A percentile compares a stretch with the other conserved stretches of the same genome.
Evolutionary conservation across 73 alveolate genomes (phyloP).

Genomic region (Effrenium voratum): DNA sequence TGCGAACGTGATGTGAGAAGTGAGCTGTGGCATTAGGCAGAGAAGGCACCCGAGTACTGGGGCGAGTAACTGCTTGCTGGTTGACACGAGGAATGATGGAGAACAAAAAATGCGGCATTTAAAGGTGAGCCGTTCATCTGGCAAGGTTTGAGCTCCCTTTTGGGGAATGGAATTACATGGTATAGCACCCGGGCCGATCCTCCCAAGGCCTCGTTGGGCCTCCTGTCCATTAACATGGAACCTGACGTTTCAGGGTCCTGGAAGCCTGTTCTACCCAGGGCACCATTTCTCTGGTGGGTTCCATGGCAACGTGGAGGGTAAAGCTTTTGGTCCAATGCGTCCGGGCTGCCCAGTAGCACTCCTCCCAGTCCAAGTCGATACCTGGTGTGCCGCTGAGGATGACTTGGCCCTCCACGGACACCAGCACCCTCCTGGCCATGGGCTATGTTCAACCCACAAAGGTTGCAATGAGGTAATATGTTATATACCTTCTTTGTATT

Average conservation of each 20-base stretch:
- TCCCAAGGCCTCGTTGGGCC: background rate
- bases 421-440: slow-evolving; percentile 27
- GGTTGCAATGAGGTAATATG: too few species aligned
- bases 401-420: slow-evolving; percentile 40
- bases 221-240: background rate
- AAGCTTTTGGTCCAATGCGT: background rate
- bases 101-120: too few species aligned
- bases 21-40: too few species aligned
- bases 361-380: slow-evolving; percentile 77
- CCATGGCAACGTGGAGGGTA: background rate
- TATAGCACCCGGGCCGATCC: background rate
- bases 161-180: background rate
- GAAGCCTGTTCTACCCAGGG: background rate
- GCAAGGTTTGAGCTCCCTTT: background rate
- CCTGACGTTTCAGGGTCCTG: background rate
- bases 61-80: too few species aligned
- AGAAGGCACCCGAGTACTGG: too few species aligned
- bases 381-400: slow-evolving; percentile 63
- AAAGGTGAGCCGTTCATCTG: too few species aligned
- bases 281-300: background rate
- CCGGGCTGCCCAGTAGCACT: slow-evolving; percentile 70
- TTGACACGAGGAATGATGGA: too few species aligned
- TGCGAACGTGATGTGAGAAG: too few species aligned
- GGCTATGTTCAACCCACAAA: too few species aligned
- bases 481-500: too few species aligned